A percentile compares a stretch with the other conserved stretches of the same genome.
Evolutionary conservation across 805 yeast species (phyloP).

Genomic region (Komagataella kurtzmanii): DNA sequence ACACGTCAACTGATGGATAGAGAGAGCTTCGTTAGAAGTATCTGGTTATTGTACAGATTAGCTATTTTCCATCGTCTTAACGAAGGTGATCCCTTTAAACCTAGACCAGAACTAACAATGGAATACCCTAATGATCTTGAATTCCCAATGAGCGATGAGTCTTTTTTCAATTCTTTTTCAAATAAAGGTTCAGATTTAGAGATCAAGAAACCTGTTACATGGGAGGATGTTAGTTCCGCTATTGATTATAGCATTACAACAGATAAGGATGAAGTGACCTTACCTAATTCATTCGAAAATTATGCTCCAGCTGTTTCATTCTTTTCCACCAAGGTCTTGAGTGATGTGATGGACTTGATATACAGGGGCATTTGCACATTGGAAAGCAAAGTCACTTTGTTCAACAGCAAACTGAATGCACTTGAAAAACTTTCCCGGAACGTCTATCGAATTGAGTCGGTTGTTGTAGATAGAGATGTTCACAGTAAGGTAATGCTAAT

Average conservation of each 20-base stretch:
- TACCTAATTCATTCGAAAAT: neutral
- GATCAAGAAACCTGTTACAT: neutral
- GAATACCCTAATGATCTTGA: constrained; percentile 18
- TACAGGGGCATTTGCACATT: constrained; percentile 11
- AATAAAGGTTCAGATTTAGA: constrained; percentile 7
- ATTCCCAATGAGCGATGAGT: constrained; percentile 19
- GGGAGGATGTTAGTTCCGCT: constrained; percentile 1
- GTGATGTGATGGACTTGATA: constrained; percentile 21
- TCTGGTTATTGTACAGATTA: constrained; percentile 26
- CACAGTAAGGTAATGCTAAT: constrained; percentile 16
- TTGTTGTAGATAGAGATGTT: constrained; percentile 4
- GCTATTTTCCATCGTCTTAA: constrained; percentile 19
- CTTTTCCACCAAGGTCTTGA: constrained; percentile 15
- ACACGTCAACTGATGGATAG: constrained; percentile 19
- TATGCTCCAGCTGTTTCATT: constrained; percentile 18
- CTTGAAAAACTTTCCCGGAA: constrained; percentile 8
- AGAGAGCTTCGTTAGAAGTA: constrained; percentile 16
- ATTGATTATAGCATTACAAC: neutral
- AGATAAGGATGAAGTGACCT: neutral
- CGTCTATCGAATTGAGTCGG: constrained; percentile 8
- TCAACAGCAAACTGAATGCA: constrained; percentile 12
- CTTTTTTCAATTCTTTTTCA: constrained; percentile 6
- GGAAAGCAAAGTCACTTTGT: constrained; percentile 11
- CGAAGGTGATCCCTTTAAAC: constrained; percentile 21
- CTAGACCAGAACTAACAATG: constrained; percentile 8